Conservation (phyloP, 2,329 filamentous ascomycete genomes). For the Aspergillus hortae region DNA sequence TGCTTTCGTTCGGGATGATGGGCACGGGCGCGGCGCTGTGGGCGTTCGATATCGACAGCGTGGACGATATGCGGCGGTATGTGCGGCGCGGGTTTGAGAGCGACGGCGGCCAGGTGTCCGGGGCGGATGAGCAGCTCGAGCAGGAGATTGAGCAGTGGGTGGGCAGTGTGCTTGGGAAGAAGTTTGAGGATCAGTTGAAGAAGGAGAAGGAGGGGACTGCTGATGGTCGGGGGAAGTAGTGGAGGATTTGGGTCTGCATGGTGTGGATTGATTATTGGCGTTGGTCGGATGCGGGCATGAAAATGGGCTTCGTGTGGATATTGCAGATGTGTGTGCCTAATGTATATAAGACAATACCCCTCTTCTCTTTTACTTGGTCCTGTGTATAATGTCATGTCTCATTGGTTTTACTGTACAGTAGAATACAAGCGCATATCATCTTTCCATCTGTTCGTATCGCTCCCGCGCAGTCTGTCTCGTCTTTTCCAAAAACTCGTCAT, state of each 20-base stretch:
- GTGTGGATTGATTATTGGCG: background rate
- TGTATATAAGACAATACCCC: conserved; percentile 5
- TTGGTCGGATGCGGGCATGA: background rate
- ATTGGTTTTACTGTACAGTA: background rate
- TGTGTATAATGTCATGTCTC: background rate
- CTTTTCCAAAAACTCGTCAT: conserved; percentile 47
- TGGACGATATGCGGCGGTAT: conserved; percentile 62
- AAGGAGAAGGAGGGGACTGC: conserved; percentile 21
- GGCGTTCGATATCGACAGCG: conserved; percentile 69
- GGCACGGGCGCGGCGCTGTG: conserved; percentile 69
- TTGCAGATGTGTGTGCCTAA: background rate
- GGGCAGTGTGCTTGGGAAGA: conserved; percentile 45
- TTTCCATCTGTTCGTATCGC: conserved; percentile 43
- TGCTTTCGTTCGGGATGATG: conserved; percentile 71
- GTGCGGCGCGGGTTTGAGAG: conserved; percentile 50
- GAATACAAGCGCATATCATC: background rate
- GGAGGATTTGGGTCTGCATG: background rate
- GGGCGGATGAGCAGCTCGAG: conserved; percentile 47
- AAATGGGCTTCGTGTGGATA: background rate
- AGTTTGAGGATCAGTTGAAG: conserved; percentile 43
- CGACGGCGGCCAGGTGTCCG: conserved; percentile 56
- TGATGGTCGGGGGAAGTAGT: background rate
- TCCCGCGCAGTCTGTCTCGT: conserved; percentile 46
- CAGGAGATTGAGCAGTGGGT: conserved; percentile 55
- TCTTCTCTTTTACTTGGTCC: background rate